Percentiles rank a stretch among this genome's conserved stretches.
phyloP scores from a whole-genome alignment of 1,284 basidiomycete species.

The Cutaneotrichosporon mucoides region DNA sequence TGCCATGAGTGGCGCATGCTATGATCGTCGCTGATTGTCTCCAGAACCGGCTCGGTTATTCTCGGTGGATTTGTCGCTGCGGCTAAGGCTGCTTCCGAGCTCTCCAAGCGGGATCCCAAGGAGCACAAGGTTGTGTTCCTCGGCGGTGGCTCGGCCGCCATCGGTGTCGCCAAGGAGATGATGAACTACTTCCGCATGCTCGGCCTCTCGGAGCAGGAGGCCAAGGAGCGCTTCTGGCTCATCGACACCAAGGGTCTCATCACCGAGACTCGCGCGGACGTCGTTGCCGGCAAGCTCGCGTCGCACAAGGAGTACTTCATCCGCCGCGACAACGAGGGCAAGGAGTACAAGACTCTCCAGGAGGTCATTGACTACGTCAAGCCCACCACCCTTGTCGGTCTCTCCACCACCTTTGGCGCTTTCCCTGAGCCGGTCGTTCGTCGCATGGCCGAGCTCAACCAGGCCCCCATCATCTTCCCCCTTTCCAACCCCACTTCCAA shows the following conservation, averaged over 20 bases:
- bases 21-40: constrained; percentile 5
- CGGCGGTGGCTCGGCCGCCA: constrained; percentile 45
- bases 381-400: constrained; percentile 85
- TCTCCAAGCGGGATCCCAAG: constrained; percentile 63
- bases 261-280: constrained; percentile 59
- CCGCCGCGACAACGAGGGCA: constrained; percentile 69
- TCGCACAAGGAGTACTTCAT: constrained; percentile 81
- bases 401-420: constrained; percentile 80
- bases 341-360: constrained; percentile 67
- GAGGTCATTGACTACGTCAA: constrained; percentile 81
- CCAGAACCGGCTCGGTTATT: constrained; percentile 83
- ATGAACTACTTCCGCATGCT: constrained; percentile 78
- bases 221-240: constrained; percentile 72
- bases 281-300: constrained; percentile 60
- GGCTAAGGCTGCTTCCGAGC: constrained; percentile 68
- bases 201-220: constrained; percentile 71
- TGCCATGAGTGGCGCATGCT: background rate
- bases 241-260: constrained; percentile 80
- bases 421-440: constrained; percentile 73
- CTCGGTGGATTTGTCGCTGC: constrained; percentile 87
- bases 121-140: constrained; percentile 88
- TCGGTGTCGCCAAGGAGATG: constrained; percentile 77
- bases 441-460: constrained; percentile 77
- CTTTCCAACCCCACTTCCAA: constrained; percentile 88
- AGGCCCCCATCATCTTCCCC: constrained; percentile 82